Evolutionary conservation across 176 grass and related monocot species (phyloP), one percentile per base, ranked within the genome.

Genomic region (Cenchrus purpureus): DNA sequence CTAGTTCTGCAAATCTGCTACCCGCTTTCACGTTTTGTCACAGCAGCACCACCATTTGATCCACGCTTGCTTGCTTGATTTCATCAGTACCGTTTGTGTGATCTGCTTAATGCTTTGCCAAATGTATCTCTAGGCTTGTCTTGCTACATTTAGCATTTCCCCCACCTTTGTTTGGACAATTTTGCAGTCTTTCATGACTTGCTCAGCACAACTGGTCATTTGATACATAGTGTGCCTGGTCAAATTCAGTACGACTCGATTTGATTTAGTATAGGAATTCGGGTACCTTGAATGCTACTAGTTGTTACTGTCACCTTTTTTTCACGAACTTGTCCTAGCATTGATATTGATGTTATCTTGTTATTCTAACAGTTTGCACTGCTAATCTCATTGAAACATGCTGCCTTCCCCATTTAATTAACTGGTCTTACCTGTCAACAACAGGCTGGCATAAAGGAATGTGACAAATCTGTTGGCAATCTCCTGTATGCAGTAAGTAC

Each of bases 401-500:
- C 50, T 59, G 14, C 58, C 10, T 51, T n/a, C 5, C 7, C 11
- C 20, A 7, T 60, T 76, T 74, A 69, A 88, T 64, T 83, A 45
- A 42, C 44, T 83, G 22, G 13, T 80, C 8, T 70, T 68, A 8
- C 29, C 17, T 10, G 64, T 93, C 20, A 82, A 76, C 20, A 82
- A 76, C 66, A 98, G 93, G 93, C 93, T 81, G 91, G 88, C 71
- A 61, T 98, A 59, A 78, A 71, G 79, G 81, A 56, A 82, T 90
- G 87, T 42, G 91, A 84, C 83, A 98, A 95, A 77, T 70, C 96
- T 0, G 86, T 95, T 22, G 96, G 93, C 43, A 95, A 94, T 74
- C 93, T 94, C 85, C 93, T 98, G 29, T 95, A 94, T n/a, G 81
- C 68, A 78, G 96, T 95, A 90, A 82, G 34, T 10, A 83, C 67